Evolutionary conservation across 768 basidiomycete species (phyloP), one percentile per base, ranked within the genome.

Genomic region (Suillus sp.): DNA sequence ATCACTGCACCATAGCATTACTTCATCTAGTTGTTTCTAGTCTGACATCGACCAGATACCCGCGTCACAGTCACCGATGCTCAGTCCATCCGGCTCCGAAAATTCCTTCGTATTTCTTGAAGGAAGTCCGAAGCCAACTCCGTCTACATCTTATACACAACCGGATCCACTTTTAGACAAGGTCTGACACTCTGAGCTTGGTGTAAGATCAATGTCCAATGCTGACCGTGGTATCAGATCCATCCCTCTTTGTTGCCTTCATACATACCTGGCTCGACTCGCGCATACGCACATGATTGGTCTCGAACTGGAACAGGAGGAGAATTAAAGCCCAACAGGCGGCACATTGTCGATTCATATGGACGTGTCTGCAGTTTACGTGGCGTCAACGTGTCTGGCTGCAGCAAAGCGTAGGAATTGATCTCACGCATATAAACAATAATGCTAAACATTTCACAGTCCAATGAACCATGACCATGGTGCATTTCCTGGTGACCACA

Each of bases 351-450:
- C 1, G 96, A 99, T 72, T 77, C 76, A 1, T 85, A 87, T 69
- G 92, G 92, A 4, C 85, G 96, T 54, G 87, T 96, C 4, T 89
- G 95, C 70, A 84, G 80, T 62, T 78, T 95, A 43, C 81, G 94
- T 64, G 96, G 96, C 10, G 93, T 91, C 37, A 97, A 97, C 72
- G 75, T 98, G 40, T 87, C 91, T 4, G 95, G 93, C 4, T 84
- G 81, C 35, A 88, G 85, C 68, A 98, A 98, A 81, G 85, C 86
- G 94, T 92, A 74, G 64, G 86, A 80, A 54, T 59, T 16, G 27
- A 3, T 38, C 54, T 16, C 56, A 27, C 2, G 5, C 22, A 55
- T 32, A 25, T 10, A 42, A 25, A 18, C 14, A 37, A 22, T 22
- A 20, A 45, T 38, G 22, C 34, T 27, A 27, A 57, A 30, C 10